These are phyloP conservation scores for Cercophora sp. DNA, from an alignment of 495 filamentous ascomycete species.

Conservation along the genomic window DNA sequence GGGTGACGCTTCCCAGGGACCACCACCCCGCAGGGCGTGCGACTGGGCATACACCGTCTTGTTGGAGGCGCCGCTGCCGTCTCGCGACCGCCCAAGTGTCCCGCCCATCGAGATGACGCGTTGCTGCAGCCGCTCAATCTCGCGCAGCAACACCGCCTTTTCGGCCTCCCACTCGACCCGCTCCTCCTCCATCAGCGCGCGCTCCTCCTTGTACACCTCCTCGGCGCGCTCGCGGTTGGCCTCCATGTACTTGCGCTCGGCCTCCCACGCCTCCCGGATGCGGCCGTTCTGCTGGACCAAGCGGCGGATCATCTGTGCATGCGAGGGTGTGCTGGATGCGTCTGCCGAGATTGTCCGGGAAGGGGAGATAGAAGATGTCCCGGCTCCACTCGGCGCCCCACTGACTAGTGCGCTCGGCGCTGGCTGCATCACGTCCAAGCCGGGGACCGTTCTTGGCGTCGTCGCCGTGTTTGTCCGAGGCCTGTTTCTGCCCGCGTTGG, in stretches of 20 bases:
- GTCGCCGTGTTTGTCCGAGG: constrained; percentile 2
- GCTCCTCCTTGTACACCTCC: constrained; percentile 44
- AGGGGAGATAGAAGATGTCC: constrained; percentile 18
- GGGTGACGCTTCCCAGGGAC: constrained; percentile 17
- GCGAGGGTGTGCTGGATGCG: constrained; percentile 17
- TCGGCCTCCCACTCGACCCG: constrained; percentile 38
- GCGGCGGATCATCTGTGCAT: constrained; percentile 32
- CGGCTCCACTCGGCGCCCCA: constrained; percentile 11
- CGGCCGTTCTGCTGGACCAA: constrained; percentile 37
- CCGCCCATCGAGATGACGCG: constrained; percentile 24
- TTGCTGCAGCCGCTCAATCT: constrained; percentile 30
- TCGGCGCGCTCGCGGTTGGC: constrained; percentile 42
- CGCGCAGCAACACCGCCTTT: constrained; percentile 21
- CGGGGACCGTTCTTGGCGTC: background rate
- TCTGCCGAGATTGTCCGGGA: constrained; percentile 23
- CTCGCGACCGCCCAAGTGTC: constrained; percentile 14
- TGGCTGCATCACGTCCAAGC: constrained; percentile 3
- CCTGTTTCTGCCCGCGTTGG: background rate
- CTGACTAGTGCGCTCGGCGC: background rate
- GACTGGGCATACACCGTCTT: constrained; percentile 10
- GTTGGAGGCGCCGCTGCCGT: constrained; percentile 14
- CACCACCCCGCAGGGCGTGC: constrained; percentile 25
- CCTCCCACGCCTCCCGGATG: constrained; percentile 42
- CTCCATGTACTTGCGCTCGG: constrained; percentile 42
- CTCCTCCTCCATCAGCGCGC: constrained; percentile 42